These are phyloP conservation scores for Eucalyptus lansdowneana DNA, from an alignment of 345 rosid species.

Conservation along the genomic window DNA sequence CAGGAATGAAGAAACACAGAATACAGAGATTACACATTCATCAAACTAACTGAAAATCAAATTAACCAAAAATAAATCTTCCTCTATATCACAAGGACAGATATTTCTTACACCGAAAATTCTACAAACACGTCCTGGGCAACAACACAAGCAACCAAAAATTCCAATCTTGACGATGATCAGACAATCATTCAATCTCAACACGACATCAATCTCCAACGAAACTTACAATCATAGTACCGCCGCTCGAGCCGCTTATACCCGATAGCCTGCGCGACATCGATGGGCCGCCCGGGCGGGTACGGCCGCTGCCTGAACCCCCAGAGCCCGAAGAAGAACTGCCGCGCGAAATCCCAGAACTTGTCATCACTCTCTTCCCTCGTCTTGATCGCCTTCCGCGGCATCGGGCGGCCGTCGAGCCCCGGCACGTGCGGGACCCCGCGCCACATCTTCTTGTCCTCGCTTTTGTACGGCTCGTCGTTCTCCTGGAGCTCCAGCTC, in stretches of 20 bases:
- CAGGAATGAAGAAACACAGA: not conserved
- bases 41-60: not conserved
- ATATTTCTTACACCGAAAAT: not conserved
- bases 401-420: conserved; percentile 81
- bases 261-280: conserved; percentile 90
- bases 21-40: not conserved
- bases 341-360: conserved; percentile 83
- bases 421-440: conserved; percentile 67
- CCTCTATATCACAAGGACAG: not conserved
- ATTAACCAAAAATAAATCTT: not conserved
- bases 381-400: conserved; percentile 64
- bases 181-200: not conserved
- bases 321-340: conserved; percentile 86
- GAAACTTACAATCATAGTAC: conserved; percentile 71
- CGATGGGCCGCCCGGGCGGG: conserved; percentile 71
- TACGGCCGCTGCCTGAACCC: conserved; percentile 87
- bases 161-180: not conserved
- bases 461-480: conserved; percentile 41
- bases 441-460: conserved; percentile 66
- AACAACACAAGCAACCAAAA: not conserved
- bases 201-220: not conserved
- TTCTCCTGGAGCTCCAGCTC: conserved; percentile 51
- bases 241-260: conserved; percentile 76
- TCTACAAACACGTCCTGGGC: not conserved
- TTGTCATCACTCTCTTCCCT: conserved; percentile 74